A percentile compares a stretch with the other conserved stretches of the same genome.
These are phyloP conservation scores for Cinnamomum micranthum DNA, from an alignment of 164 flowering plant species.

Conservation along the genomic window DNA sequence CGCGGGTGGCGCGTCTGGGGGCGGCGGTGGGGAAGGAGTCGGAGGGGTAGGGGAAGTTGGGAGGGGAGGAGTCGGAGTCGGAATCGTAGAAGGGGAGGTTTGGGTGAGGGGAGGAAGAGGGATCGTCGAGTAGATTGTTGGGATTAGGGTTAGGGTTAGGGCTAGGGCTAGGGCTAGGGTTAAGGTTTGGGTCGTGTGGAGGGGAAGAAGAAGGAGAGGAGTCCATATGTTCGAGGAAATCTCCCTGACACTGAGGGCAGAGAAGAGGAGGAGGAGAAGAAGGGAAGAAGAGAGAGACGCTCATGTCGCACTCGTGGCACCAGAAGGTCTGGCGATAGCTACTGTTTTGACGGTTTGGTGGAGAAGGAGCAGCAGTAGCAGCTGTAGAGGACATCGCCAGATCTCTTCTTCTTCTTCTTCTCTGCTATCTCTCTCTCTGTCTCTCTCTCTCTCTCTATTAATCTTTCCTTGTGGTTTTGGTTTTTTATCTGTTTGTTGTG, in stretches of 20 bases:
- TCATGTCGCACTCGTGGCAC: slow-evolving; percentile 75
- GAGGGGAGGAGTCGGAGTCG: slow-evolving; percentile 3
- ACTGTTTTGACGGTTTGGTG: not conserved
- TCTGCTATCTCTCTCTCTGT: not conserved
- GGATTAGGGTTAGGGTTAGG: slow-evolving; percentile 10
- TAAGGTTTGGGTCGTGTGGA: slow-evolving; percentile 15
- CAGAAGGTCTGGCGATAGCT: slow-evolving; percentile 26
- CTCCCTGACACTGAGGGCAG: slow-evolving; percentile 51
- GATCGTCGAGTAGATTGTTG: not conserved
- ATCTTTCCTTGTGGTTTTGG: not conserved
- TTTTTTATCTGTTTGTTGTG: too few relatives aligned
- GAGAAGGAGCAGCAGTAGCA: slow-evolving; percentile 5
- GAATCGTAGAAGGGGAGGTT: slow-evolving; percentile 3
- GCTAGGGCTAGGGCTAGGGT: slow-evolving; percentile 10
- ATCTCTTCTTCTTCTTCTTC: not conserved
- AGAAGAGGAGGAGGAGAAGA: slow-evolving; percentile 25
- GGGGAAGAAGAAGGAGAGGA: slow-evolving; percentile 12
- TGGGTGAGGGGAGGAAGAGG: slow-evolving; percentile 9
- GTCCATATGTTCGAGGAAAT: slow-evolving; percentile 57
- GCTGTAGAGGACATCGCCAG: slow-evolving; percentile 6
- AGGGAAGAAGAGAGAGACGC: slow-evolving; percentile 38
- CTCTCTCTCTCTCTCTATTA: slow-evolving; percentile 1
- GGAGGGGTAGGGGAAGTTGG: slow-evolving; percentile 5
- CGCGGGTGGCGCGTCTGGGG: not conserved
- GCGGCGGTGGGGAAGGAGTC: slow-evolving; percentile 3